These are phyloP conservation scores for Ceratopteris richardii DNA, from an alignment of 75 land plant species.

Conservation along the genomic window DNA sequence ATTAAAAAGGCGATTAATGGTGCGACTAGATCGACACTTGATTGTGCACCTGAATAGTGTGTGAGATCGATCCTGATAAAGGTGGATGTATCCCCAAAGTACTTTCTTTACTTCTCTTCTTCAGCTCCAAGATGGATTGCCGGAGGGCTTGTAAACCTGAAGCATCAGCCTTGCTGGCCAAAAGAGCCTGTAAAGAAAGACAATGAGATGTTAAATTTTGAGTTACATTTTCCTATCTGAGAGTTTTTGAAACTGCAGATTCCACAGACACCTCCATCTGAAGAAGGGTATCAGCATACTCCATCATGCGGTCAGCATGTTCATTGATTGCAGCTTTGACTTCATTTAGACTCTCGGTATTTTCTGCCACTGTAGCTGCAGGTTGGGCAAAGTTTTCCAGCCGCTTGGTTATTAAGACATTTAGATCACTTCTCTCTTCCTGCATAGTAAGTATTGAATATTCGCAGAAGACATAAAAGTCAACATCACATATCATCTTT, in stretches of 20 bases:
- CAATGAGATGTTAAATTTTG: too few species aligned
- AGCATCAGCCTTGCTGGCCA: conserved; percentile 5
- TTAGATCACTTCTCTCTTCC: conserved; percentile 4
- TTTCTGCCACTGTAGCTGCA: background rate
- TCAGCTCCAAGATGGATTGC: background rate
- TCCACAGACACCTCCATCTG: conserved; percentile 4
- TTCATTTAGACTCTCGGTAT: background rate
- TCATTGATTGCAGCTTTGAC: conserved; percentile 1
- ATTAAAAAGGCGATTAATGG: too few species aligned
- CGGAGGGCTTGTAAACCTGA: background rate
- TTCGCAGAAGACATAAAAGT: background rate
- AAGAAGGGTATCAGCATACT: conserved; percentile 4
- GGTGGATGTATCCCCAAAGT: background rate
- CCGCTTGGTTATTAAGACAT: background rate
- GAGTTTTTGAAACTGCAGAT: too few species aligned
- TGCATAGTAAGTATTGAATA: background rate
- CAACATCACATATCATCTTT: too few species aligned
- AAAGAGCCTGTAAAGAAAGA: background rate
- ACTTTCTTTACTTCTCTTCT: background rate
- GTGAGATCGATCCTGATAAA: background rate
- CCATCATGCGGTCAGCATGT: conserved; percentile 4
- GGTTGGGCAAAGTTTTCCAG: conserved; percentile 1
- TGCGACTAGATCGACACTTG: too few species aligned
- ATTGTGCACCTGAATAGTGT: too few species aligned
- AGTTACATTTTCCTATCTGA: too few species aligned